Evolutionary conservation across 2,329 filamentous ascomycete genomes (phyloP).

Genomic region (Chaetomiaceae sp.): DNA sequence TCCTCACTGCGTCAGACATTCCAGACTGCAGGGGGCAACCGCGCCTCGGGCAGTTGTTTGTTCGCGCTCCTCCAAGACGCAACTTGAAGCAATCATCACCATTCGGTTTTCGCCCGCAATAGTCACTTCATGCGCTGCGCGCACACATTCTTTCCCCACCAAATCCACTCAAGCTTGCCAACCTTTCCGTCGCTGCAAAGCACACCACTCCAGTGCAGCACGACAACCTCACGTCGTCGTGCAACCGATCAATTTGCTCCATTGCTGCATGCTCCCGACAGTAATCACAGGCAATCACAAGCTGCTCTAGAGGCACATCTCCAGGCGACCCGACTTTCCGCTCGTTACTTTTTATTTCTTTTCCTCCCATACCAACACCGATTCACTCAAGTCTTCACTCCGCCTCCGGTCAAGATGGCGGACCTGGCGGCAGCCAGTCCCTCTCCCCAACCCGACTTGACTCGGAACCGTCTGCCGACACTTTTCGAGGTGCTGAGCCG

Average conservation of each 20-base stretch:
- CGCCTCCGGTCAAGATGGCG: conserved; percentile 30
- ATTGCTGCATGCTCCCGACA: conserved; percentile 1
- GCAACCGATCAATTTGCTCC: background rate
- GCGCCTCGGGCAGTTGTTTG: conserved; percentile 7
- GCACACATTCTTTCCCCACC: conserved; percentile 18
- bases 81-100: conserved; percentile 9
- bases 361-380: background rate
- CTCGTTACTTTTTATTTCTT: conserved; percentile 5
- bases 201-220: conserved; percentile 7
- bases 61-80: conserved; percentile 10
- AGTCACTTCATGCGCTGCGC: conserved; percentile 19
- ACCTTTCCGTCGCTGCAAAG: background rate
- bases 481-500: conserved; percentile 94
- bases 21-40: conserved; percentile 9
- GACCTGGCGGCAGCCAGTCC: conserved; percentile 35
- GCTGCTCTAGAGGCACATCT: background rate
- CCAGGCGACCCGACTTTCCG: conserved; percentile 1
- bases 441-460: conserved; percentile 52
- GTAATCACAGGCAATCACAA: background rate
- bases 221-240: background rate
- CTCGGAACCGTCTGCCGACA: conserved; percentile 81
- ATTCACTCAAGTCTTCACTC: background rate
- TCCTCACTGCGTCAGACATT: conserved; percentile 19
- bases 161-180: background rate
- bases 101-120: background rate